Conservation (phyloP, 805 yeast genomes). For the Ogataea wickerhamii region DNA sequence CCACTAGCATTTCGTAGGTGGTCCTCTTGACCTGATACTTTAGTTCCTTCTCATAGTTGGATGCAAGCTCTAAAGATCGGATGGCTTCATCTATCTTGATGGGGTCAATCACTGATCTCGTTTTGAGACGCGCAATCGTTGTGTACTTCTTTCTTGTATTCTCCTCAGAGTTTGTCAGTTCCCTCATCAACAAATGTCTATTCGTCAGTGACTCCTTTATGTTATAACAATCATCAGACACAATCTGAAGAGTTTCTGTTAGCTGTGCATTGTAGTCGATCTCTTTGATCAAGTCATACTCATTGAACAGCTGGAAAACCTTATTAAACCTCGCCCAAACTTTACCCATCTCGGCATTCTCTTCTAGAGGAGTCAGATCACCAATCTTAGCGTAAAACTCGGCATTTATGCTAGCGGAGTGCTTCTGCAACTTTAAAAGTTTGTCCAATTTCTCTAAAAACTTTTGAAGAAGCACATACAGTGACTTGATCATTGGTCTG, state of each 20-base stretch:
- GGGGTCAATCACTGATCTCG: slow-evolving; percentile 74
- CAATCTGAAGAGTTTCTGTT: slow-evolving; percentile 66
- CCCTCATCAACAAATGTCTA: slow-evolving; percentile 90
- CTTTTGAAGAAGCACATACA: slow-evolving; percentile 58
- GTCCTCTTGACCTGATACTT: slow-evolving; percentile 77
- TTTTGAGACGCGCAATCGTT: slow-evolving; percentile 67
- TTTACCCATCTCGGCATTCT: slow-evolving; percentile 64
- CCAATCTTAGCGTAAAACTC: slow-evolving; percentile 46
- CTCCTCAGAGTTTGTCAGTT: slow-evolving; percentile 73
- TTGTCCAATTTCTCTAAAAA: slow-evolving; percentile 51
- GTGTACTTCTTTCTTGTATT: slow-evolving; percentile 67
- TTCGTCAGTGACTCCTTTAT: slow-evolving; percentile 92
- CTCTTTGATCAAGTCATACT: slow-evolving; percentile 67
- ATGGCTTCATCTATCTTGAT: slow-evolving; percentile 88
- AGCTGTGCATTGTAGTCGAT: slow-evolving; percentile 69
- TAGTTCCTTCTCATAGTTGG: slow-evolving; percentile 69
- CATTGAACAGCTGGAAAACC: slow-evolving; percentile 67
- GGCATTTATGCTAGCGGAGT: slow-evolving; percentile 37
- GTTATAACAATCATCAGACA: slow-evolving; percentile 73
- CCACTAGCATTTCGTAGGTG: slow-evolving; percentile 80
- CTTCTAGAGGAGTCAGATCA: slow-evolving; percentile 40
- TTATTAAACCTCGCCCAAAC: slow-evolving; percentile 80
- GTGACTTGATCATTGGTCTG: slow-evolving; percentile 79
- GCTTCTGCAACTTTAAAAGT: slow-evolving; percentile 55
- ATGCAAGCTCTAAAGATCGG: slow-evolving; percentile 71